Evolutionary conservation across 140 eudicot genomes (phyloP).

Genomic region (Oenanthe javanica): DNA sequence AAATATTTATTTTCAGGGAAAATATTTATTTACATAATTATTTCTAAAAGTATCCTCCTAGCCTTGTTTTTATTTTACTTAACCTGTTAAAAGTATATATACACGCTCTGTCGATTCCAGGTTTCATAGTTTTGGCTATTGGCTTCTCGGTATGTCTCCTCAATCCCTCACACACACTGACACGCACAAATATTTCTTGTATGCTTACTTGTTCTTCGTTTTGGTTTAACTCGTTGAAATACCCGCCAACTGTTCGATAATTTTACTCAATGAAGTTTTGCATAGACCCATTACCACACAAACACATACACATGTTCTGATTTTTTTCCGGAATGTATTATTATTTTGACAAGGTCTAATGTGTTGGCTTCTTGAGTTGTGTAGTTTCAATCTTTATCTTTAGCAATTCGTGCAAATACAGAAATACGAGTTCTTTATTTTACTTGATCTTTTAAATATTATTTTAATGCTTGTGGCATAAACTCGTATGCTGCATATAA

Average conservation of each 20-base stretch:
- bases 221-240: neutral
- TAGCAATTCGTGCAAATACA: neutral
- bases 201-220: neutral
- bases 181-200: too few relatives aligned
- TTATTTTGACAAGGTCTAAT: neutral
- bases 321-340: neutral
- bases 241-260: neutral
- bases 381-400: neutral
- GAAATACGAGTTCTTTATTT: neutral
- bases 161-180: neutral
- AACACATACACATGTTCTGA: neutral
- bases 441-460: neutral
- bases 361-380: neutral
- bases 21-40: too few relatives aligned
- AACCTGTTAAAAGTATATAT: too few relatives aligned
- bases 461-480: neutral
- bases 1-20: too few relatives aligned
- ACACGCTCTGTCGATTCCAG: too few relatives aligned
- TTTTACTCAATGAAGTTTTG: neutral
- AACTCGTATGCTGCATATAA: neutral
- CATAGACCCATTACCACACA: too few relatives aligned
- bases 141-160: neutral
- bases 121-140: too few relatives aligned
- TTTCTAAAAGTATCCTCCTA: too few relatives aligned
- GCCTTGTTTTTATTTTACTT: too few relatives aligned